Evolutionary conservation across 1,139 yeast species (phyloP), one percentile per base, ranked within the genome.

Genomic region (Pichia norvegensis): DNA sequence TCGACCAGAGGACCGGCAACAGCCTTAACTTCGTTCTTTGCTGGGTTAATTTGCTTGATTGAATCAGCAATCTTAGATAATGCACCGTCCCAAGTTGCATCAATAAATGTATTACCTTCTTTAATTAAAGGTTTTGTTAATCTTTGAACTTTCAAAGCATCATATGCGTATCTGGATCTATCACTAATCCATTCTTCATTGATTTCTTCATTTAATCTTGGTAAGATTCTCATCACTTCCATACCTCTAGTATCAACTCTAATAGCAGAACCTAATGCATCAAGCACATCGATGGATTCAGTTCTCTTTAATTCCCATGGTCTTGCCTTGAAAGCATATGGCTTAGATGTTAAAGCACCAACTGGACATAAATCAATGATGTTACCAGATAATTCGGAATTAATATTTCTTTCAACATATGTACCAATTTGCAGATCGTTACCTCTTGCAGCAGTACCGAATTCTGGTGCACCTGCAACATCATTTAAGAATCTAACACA

Each of bases 231-330:
- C 87, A 86, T 81, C 43, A 86, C 95, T 65, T 85, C 94, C 58
- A 81, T 76, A 60, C 95, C 95, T 67, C 95, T 77, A 44, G 92
- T 78, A 66, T 86, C 95, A 47, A 86, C 86, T 64, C 95, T 76
- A 53, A 86, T 76, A 62, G 81, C 84, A 45, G 92, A 81, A 38
- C 95, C 95, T 44, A 86, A 64, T 29, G 82, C 95, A 65, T 86
- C 95, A 70, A 81, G 68, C 27, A 86, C 95, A 67, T 86, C 95
- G 59, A 86, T 78, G 45, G 92, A 76, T 67, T 86, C 95, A 44
- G 95, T 85, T 73, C 86, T 80, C 72, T 85, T 86, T 64, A 86
- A 76, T 68, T 86, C 95, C 95, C 95, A 86, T 38, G 95, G 95
- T 67, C 95, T 79, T 19, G 95, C 95, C 64, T 79, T 81, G 73